A percentile compares a stretch with the other conserved stretches of the same genome.
Conservation (phyloP, 2,329 filamentous ascomycete genomes). For the Pseudogymnoascus sp. region DNA sequence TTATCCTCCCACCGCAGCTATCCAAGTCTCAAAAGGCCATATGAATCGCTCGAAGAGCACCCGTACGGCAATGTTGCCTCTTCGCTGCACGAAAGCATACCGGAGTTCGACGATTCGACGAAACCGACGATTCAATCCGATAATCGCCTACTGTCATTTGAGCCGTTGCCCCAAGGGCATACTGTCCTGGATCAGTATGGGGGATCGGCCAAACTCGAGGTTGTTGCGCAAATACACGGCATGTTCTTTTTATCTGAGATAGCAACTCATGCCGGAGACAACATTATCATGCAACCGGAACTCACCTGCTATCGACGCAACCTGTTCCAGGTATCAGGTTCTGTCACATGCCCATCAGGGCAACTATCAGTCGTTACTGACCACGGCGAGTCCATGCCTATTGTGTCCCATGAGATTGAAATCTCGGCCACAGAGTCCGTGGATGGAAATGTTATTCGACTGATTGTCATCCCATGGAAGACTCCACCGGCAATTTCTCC, state of each 20-base stretch:
- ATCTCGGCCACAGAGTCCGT: constrained; percentile 93
- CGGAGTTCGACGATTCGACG: constrained; percentile 22
- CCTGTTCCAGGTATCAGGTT: constrained; percentile 91
- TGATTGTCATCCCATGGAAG: constrained; percentile 98
- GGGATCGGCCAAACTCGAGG: constrained; percentile 40
- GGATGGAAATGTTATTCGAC: constrained; percentile 82
- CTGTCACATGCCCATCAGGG: constrained; percentile 70
- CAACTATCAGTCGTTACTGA: constrained; percentile 77
- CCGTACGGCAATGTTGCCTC: constrained; percentile 25
- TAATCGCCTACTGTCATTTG: constrained; percentile 30
- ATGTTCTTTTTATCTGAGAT: constrained; percentile 80
- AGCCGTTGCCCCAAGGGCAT: constrained; percentile 31
- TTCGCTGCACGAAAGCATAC: constrained; percentile 22
- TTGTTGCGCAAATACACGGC: constrained; percentile 68
- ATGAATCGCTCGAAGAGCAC: constrained; percentile 22
- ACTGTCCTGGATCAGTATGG: constrained; percentile 44
- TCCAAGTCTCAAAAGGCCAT: constrained; percentile 28
- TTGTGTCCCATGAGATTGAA: constrained; percentile 74
- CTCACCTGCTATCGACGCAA: constrained; percentile 94
- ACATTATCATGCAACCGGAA: constrained; percentile 59
- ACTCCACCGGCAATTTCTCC: constrained; percentile 75
- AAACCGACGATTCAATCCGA: constrained; percentile 29
- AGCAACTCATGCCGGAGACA: constrained; percentile 42
- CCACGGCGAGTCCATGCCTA: constrained; percentile 73
- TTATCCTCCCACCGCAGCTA: constrained; percentile 28